phyloP scores from a whole-genome alignment of 2,329 filamentous ascomycete species.

The Stagonosporopsis tanaceti region DNA sequence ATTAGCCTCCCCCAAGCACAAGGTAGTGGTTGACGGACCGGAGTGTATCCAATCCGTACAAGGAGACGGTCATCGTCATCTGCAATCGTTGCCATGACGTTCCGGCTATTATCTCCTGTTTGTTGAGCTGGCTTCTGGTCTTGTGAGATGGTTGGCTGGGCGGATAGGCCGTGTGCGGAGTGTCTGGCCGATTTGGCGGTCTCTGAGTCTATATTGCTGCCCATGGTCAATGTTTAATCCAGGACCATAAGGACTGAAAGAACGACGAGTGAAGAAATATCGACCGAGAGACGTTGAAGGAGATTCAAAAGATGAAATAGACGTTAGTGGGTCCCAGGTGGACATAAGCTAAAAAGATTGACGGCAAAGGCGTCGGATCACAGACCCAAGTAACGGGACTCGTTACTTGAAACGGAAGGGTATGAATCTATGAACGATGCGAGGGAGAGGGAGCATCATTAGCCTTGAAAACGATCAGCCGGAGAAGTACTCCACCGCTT shows the following conservation, averaged over 20 bases:
- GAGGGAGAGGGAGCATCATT: conserved; percentile 31
- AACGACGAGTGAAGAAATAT: conserved; percentile 9
- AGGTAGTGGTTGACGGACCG: conserved; percentile 54
- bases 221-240: conserved; percentile 40
- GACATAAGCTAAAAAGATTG: conserved; percentile 39
- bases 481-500: conserved; percentile 35
- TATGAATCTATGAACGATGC: conserved; percentile 31
- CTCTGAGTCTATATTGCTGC: conserved; percentile 30
- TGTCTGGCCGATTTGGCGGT: conserved; percentile 24
- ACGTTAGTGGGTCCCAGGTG: conserved; percentile 37
- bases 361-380: conserved; percentile 38
- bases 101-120: conserved; percentile 21
- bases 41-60: conserved; percentile 69
- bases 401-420: conserved; percentile 39
- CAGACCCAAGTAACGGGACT: conserved; percentile 34
- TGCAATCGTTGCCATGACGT: conserved; percentile 58
- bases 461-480: conserved; percentile 37
- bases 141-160: conserved; percentile 30
- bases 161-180: conserved; percentile 19
- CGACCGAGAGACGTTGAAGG: conserved; percentile 25
- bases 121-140: conserved; percentile 37
- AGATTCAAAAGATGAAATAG: conserved; percentile 35
- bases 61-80: conserved; percentile 68
- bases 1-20: conserved; percentile 26
- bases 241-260: conserved; percentile 30